A percentile compares a stretch with the other conserved stretches of the same genome.
Evolutionary conservation across 2,329 filamentous ascomycete genomes (phyloP).

Genomic region (Thelonectria discophora): DNA sequence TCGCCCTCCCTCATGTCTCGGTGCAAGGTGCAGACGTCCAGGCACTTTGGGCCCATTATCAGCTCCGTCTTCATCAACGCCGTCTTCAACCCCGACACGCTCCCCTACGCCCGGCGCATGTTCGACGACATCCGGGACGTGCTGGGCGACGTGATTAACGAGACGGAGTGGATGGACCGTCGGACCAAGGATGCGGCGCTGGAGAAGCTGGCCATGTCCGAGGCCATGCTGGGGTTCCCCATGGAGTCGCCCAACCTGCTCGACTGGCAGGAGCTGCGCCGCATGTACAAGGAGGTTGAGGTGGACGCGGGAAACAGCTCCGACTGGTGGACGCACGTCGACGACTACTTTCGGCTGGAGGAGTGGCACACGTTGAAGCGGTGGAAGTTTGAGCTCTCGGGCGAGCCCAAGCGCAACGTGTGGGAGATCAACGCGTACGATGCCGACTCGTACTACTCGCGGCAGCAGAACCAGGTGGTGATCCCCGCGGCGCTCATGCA

Average conservation of each 20-base stretch:
- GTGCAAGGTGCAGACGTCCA: constrained; percentile 10
- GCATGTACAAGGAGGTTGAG: constrained; percentile 13
- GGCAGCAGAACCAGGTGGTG: constrained; percentile 26
- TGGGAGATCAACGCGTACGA: constrained; percentile 17
- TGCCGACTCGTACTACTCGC: constrained; percentile 14
- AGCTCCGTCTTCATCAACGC: constrained; percentile 14
- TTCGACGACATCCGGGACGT: constrained; percentile 10
- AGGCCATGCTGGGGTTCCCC: constrained; percentile 14
- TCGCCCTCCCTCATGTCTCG: neutral
- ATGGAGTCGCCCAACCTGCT: constrained; percentile 12
- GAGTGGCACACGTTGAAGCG: constrained; percentile 10
- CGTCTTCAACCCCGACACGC: neutral
- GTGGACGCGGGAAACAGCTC: neutral
- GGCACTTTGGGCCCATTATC: constrained; percentile 26
- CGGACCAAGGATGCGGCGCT: constrained; percentile 7
- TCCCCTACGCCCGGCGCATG: neutral
- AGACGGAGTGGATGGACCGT: constrained; percentile 21
- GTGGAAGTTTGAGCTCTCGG: constrained; percentile 19
- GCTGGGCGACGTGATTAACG: constrained; percentile 7
- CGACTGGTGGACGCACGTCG: constrained; percentile 18
- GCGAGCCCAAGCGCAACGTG: constrained; percentile 1
- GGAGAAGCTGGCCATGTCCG: constrained; percentile 16
- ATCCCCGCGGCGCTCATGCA: constrained; percentile 26
- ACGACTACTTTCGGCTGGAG: constrained; percentile 31
- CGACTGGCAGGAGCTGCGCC: constrained; percentile 10